Percentiles rank a stretch among this genome's conserved stretches.
phyloP scores from a whole-genome alignment of 2,329 filamentous ascomycete genomes.

The Dichotomopilus funicola region DNA sequence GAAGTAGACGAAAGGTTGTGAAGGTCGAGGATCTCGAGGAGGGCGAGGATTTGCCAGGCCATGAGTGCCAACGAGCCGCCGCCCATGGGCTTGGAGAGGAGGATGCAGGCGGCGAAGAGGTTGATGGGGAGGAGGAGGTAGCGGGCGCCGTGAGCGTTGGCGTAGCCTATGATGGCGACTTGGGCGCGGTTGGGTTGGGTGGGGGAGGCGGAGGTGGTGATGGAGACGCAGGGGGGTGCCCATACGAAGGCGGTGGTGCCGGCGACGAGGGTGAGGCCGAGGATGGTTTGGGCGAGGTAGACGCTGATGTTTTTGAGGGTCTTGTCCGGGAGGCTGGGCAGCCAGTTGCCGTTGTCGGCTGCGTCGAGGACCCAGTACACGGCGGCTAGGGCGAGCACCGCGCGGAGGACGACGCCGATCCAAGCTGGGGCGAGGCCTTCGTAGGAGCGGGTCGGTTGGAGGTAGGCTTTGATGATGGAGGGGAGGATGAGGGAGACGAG shows the following conservation, averaged over 20 bases:
- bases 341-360: constrained; percentile 80
- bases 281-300: constrained; percentile 69
- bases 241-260: constrained; percentile 81
- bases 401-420: constrained; percentile 73
- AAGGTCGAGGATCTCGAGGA: constrained; percentile 58
- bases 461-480: constrained; percentile 70
- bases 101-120: constrained; percentile 66
- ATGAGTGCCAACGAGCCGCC: constrained; percentile 75
- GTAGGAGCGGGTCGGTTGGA: constrained; percentile 75
- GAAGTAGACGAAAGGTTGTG: constrained; percentile 48
- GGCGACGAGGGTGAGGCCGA: constrained; percentile 74
- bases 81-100: constrained; percentile 93
- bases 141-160: constrained; percentile 84
- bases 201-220: constrained; percentile 48
- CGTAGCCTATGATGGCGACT: constrained; percentile 82
- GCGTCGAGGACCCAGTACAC: constrained; percentile 85
- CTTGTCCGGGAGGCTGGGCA: constrained; percentile 51
- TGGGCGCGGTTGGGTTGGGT: constrained; percentile 41
- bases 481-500: constrained; percentile 66
- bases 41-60: constrained; percentile 81
- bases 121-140: constrained; percentile 81
- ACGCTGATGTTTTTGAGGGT: constrained; percentile 68
- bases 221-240: constrained; percentile 75
- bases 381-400: constrained; percentile 68
- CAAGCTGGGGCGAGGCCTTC: constrained; percentile 78